Conservation (phyloP, 2,329 filamentous ascomycete genomes). For the Gnomoniopsis smithogilvyi region DNA sequence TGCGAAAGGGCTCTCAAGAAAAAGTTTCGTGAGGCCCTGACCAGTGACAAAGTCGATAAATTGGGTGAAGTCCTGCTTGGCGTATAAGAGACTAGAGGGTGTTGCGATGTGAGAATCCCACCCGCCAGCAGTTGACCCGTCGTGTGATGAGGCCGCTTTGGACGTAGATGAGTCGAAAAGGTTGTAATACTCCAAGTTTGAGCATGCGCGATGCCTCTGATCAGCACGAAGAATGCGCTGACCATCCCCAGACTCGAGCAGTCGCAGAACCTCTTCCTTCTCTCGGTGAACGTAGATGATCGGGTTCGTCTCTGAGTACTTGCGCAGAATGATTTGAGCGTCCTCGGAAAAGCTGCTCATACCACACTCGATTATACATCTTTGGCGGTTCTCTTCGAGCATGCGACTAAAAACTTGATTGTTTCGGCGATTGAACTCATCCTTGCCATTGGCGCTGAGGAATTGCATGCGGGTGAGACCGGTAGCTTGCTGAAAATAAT, state of each 20-base stretch:
- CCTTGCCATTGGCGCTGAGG: constrained; percentile 56
- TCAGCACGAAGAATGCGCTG: constrained; percentile 54
- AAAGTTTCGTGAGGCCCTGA: constrained; percentile 46
- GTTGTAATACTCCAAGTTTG: constrained; percentile 72
- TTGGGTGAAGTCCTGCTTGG: constrained; percentile 57
- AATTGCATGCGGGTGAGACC: constrained; percentile 59
- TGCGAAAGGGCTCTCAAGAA: constrained; percentile 58
- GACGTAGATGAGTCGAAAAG: constrained; percentile 46
- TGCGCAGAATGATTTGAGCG: constrained; percentile 54
- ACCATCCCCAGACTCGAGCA: constrained; percentile 52
- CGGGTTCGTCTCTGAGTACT: constrained; percentile 62
- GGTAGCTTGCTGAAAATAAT: constrained; percentile 62
- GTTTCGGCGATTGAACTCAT: constrained; percentile 60
- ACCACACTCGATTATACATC: constrained; percentile 68
- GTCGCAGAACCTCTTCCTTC: constrained; percentile 55
- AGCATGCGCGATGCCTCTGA: constrained; percentile 57
- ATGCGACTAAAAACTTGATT: constrained; percentile 59
- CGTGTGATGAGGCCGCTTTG: constrained; percentile 22
- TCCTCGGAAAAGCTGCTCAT: constrained; percentile 61
- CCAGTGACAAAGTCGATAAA: constrained; percentile 58
- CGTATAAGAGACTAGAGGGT: constrained; percentile 55
- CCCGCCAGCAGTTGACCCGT: constrained; percentile 15
- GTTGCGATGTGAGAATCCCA: constrained; percentile 33
- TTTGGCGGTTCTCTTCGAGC: constrained; percentile 54
- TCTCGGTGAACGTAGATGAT: constrained; percentile 70